A percentile compares a stretch with the other conserved stretches of the same genome.
These are phyloP conservation scores for Hericium alpestre DNA, from an alignment of 768 basidiomycete genomes.

Conservation along the genomic window DNA sequence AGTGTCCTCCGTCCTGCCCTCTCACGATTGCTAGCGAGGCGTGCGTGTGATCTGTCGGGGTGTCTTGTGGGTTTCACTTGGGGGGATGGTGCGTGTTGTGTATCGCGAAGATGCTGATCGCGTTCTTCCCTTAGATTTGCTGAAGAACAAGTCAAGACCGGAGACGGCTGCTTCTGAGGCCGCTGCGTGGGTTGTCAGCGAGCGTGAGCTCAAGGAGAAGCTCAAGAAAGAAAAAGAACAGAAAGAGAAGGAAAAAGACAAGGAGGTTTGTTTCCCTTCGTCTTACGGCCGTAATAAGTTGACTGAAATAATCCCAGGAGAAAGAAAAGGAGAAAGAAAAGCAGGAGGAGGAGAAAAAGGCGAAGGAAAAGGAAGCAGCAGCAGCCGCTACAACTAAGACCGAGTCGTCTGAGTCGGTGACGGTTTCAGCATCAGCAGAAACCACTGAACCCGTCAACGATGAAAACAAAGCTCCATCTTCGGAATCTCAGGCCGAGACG, in stretches of 20 bases:
- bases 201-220: conserved; percentile 67
- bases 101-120: conserved; percentile 17
- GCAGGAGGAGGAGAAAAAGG: background rate
- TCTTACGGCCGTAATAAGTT: conserved; percentile 3
- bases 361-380: conserved; percentile 44
- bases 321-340: too few species aligned
- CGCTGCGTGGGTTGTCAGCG: conserved; percentile 60
- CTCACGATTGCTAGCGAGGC: conserved; percentile 10
- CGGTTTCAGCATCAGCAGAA: background rate
- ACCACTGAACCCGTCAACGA: conserved; percentile 13
- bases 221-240: conserved; percentile 67
- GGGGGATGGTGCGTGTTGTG: conserved; percentile 10
- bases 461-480: conserved; percentile 13
- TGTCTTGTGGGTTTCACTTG: conserved; percentile 7
- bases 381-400: conserved; percentile 36
- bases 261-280: conserved; percentile 38
- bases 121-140: conserved; percentile 39
- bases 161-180: conserved; percentile 62
- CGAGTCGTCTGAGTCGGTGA: conserved; percentile 4
- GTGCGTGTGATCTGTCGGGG: conserved; percentile 2
- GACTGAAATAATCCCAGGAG: too few species aligned
- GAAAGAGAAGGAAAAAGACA: conserved; percentile 54
- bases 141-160: conserved; percentile 78
- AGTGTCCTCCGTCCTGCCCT: conserved; percentile 26
- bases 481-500: conserved; percentile 17